Percentiles rank a stretch among this genome's conserved stretches.
phyloP scores from a whole-genome alignment of 192 early-diverging fungal genomes.

The Radiomyces spectabilis region DNA sequence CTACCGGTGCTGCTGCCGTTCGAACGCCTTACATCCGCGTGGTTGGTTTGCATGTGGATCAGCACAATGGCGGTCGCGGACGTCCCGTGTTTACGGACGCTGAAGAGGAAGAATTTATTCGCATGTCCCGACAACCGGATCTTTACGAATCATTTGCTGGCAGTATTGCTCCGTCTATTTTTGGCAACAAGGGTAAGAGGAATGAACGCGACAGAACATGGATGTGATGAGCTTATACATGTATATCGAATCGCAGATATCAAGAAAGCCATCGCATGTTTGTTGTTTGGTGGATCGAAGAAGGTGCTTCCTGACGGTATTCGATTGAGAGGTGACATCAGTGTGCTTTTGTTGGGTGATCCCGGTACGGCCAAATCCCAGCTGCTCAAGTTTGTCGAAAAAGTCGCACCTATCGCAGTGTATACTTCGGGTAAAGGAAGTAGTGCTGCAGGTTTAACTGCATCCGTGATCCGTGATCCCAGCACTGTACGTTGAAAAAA shows the following conservation, averaged over 20 bases:
- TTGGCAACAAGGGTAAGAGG: conserved; percentile 72
- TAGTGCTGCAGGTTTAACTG: conserved; percentile 97
- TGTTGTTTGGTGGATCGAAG: conserved; percentile 95
- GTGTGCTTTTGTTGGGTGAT: conserved; percentile 94
- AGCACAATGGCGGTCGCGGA: conserved; percentile 48
- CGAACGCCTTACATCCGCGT: conserved; percentile 92
- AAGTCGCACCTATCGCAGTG: conserved; percentile 95
- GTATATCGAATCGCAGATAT: conserved; percentile 58
- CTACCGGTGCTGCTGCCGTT: conserved; percentile 78
- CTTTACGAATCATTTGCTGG: conserved; percentile 87
- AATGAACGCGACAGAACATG: background rate
- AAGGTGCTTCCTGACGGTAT: conserved; percentile 95
- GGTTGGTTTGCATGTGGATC: conserved; percentile 83
- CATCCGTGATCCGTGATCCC: conserved; percentile 92
- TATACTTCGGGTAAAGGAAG: conserved; percentile 99
- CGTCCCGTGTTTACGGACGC: conserved; percentile 72
- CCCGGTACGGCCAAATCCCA: conserved; percentile 98
- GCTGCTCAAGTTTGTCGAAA: conserved; percentile 97
- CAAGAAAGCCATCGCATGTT: conserved; percentile 90
- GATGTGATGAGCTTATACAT: too few species aligned
- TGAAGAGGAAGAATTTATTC: conserved; percentile 91
- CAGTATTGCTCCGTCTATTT: conserved; percentile 97
- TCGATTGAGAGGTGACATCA: conserved; percentile 96
- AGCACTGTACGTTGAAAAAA: conserved; percentile 55
- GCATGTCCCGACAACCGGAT: conserved; percentile 77